These are phyloP conservation scores for Ustilago bromivora DNA, from an alignment of 1,284 basidiomycete genomes.

Conservation along the genomic window DNA sequence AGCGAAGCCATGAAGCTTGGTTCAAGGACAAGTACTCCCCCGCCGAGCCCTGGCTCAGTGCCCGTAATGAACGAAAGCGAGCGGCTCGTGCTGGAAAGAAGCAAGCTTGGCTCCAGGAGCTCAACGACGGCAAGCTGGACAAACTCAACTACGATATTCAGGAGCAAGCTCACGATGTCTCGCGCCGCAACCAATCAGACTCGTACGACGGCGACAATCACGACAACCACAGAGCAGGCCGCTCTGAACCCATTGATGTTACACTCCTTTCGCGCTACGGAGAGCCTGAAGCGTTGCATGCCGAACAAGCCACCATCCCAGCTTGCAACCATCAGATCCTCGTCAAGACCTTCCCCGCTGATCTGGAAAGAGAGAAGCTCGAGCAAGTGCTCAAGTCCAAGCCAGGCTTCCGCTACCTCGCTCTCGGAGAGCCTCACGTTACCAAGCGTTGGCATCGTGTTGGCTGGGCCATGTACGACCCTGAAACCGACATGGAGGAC, in stretches of 20 bases:
- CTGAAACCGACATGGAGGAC: slow-evolving; percentile 51
- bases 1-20: slow-evolving; percentile 57
- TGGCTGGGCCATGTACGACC: slow-evolving; percentile 64
- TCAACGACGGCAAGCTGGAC: slow-evolving; percentile 57
- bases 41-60: slow-evolving; percentile 33
- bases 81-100: slow-evolving; percentile 57
- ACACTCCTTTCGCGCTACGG: slow-evolving; percentile 49
- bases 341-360: slow-evolving; percentile 56
- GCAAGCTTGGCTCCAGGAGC: slow-evolving; percentile 57
- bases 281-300: slow-evolving; percentile 32
- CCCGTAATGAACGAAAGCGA: slow-evolving; percentile 43
- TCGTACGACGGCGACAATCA: slow-evolving; percentile 25
- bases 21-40: slow-evolving; percentile 64
- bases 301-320: slow-evolving; percentile 53
- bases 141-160: slow-evolving; percentile 56
- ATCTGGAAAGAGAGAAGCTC: slow-evolving; percentile 48
- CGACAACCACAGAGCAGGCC: slow-evolving; percentile 26
- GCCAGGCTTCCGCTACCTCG: slow-evolving; percentile 62
- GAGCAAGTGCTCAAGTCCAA: slow-evolving; percentile 53
- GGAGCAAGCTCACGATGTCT: slow-evolving; percentile 6
- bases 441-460: slow-evolving; percentile 58
- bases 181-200: slow-evolving; percentile 13
- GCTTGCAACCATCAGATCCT: slow-evolving; percentile 58
- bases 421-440: slow-evolving; percentile 62
- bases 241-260: slow-evolving; percentile 35